Evolutionary conservation across 495 filamentous ascomycete genomes (phyloP), one percentile per base, ranked within the genome.

Genomic region (Podospora tetraspora): DNA sequence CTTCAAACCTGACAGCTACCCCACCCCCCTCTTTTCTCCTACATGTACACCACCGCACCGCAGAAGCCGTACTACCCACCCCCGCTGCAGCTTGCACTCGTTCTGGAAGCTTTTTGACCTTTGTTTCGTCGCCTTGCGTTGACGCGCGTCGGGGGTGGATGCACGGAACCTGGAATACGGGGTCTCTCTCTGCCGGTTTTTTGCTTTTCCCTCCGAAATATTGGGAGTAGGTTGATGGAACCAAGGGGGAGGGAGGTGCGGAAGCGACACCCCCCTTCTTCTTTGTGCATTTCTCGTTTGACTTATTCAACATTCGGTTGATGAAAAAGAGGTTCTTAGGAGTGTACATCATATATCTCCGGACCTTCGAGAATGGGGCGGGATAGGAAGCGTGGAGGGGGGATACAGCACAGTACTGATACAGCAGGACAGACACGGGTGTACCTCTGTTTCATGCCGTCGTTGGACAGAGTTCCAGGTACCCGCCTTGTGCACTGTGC

Each of bases 101-200:
- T 64, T 64, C 62, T 64, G 62, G 62, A 64, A 64, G 32, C 34
- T 21, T 64, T 64, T 64, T 16, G 23, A n/a, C 62, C 32, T 24
- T 23, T 27, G 5, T 11, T 60, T 24, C 24, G 32, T 64, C 43
- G 37, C 62, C 62, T 37, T 64, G 34, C 25, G 23, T 37, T 64
- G 32, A 52, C 62, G 62, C 62, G 62, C 43, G 62, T 57, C 29
- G 61, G 61, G 61, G 29, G 19, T 19, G 61, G 61, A 37, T 62
- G 61, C 61, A 62, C 32, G 61, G 29, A 22, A 64, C 43, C 37
- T 63, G 29, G 29, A 30, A 63, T 43, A 63, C 23, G 34, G 62
- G 37, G 3, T 34, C 11, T 13, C 10, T 10, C 62, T 16, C 24
- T 63, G 62, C 34, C 32, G 62, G 25, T 21, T 29, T 59, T 22